phyloP scores from a whole-genome alignment of 345 rosid genomes.

The Hibiscus mutabilis region DNA sequence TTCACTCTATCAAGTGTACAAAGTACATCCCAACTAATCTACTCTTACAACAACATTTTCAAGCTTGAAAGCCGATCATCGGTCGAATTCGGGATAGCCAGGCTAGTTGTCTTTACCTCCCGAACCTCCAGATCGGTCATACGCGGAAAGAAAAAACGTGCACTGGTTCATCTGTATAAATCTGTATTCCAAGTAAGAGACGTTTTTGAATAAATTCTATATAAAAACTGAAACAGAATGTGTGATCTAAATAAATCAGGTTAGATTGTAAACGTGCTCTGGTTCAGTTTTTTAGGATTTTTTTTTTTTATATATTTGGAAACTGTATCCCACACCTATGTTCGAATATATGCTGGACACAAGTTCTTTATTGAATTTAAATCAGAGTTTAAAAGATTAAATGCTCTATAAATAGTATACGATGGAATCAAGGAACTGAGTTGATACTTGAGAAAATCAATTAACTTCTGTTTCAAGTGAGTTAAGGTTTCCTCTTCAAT shows the following conservation, averaged over 20 bases:
- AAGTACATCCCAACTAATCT: too few relatives aligned
- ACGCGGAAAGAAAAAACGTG: slow-evolving; percentile 38
- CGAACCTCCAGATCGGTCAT: slow-evolving; percentile 23
- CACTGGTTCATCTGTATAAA: slow-evolving; percentile 89
- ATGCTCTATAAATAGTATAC: not conserved
- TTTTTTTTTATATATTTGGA: too few relatives aligned
- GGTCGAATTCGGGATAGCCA: too few relatives aligned
- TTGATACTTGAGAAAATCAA: slow-evolving; percentile 76
- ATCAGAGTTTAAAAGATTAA: not conserved
- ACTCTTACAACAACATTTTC: too few relatives aligned
- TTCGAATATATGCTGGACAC: too few relatives aligned
- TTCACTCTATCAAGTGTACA: too few relatives aligned
- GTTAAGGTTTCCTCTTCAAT: slow-evolving; percentile 85
- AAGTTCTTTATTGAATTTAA: not conserved
- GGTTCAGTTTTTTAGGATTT: too few relatives aligned
- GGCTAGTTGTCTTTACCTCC: slow-evolving; percentile 36
- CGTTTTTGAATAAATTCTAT: not conserved
- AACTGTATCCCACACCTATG: too few relatives aligned
- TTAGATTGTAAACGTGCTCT: too few relatives aligned
- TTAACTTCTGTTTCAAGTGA: slow-evolving; percentile 69
- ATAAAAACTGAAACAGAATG: not conserved
- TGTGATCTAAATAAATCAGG: too few relatives aligned
- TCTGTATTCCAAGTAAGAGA: slow-evolving; percentile 29
- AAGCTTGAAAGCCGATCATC: too few relatives aligned
- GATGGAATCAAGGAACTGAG: not conserved